A percentile compares a stretch with the other conserved stretches of the same genome.
phyloP scores from a whole-genome alignment of 2,329 filamentous ascomycete genomes.

The Phialophora expanda region DNA sequence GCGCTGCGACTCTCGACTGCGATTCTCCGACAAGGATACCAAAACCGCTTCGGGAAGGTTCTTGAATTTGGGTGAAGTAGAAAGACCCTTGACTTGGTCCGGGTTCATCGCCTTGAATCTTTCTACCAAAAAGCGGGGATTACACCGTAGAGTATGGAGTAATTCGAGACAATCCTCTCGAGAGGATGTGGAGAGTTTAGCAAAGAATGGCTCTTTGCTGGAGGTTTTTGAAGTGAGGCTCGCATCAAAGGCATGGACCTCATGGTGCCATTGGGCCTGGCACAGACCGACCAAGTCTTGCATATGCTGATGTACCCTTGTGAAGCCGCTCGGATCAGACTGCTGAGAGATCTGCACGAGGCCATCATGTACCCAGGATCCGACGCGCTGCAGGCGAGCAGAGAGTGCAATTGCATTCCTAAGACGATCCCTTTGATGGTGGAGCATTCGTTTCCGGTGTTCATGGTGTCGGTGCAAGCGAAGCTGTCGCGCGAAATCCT shows the following conservation, averaged over 20 bases:
- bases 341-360: constrained; percentile 53
- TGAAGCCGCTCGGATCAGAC: constrained; percentile 53
- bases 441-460: constrained; percentile 48
- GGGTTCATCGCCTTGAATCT: constrained; percentile 77
- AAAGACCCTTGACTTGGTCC: constrained; percentile 76
- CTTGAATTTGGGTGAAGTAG: constrained; percentile 76
- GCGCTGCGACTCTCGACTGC: constrained; percentile 55
- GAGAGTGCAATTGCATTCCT: constrained; percentile 52
- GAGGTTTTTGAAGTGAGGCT: constrained; percentile 7
- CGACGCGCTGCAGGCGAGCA: constrained; percentile 50
- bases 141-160: constrained; percentile 79
- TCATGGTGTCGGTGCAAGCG: constrained; percentile 51
- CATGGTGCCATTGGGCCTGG: constrained; percentile 44
- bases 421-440: constrained; percentile 48
- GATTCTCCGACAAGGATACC: constrained; percentile 65
- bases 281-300: constrained; percentile 53
- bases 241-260: constrained; percentile 46
- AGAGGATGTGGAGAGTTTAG: constrained; percentile 76
- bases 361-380: constrained; percentile 50
- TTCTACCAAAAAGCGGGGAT: constrained; percentile 84
- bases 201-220: constrained; percentile 47
- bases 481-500: constrained; percentile 52
- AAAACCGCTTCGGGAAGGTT: constrained; percentile 84
- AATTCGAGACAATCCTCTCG: constrained; percentile 79
- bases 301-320: constrained; percentile 51